Base-by-base conservation (phyloP, 1,284 basidiomycete genomes). In the Fistulina hepatica region DNA sequence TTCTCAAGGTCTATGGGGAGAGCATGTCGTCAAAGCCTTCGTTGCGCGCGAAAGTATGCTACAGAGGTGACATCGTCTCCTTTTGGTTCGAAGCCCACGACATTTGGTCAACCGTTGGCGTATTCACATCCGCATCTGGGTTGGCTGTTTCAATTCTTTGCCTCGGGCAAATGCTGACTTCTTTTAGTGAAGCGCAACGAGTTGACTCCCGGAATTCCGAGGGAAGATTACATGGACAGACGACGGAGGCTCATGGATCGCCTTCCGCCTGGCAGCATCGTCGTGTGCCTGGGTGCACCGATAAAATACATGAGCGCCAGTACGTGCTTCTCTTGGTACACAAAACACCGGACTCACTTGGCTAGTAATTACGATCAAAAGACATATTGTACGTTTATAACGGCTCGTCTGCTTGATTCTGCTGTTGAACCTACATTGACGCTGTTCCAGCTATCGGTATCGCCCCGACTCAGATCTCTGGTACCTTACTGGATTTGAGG, bases 401-500 rank as follows among this genome's bases (percentile, higher is more conserved):
- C 33, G 16, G 19, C 26, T 16, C 20, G 33, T 21, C 33, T 25
- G 26, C 12, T 12, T 39, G n/a, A n/a, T n/a, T n/a, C n/a, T n/a
- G n/a, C n/a, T n/a, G n/a, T n/a, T n/a, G 31, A 11, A 33, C 37
- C 42, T 52, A 38, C 44, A 41, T 32, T 33, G n/a, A 10, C 25
- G 10, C 12, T 40, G 28, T 20, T 45, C 21, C 46, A 94, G 91
- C 58, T 97, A 97, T 69, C 92, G 92, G 57, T 97, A 90, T 55
- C 76, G 94, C 25, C 94, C 97, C 59, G 76, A 79, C 1, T 93
- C 90, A 30, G 82, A 94, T 59, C 91, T 94, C 56, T 88, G 80
- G 81, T 97, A 97, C 55, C 66, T 97, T 9, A 93, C 93, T 0
- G 94, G 95, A 5, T 95, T 95, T 52, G 78, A 92, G 44, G 94